Conservation (phyloP, 2,329 filamentous ascomycete species). For the Colletotrichum orchidophilum region DNA sequence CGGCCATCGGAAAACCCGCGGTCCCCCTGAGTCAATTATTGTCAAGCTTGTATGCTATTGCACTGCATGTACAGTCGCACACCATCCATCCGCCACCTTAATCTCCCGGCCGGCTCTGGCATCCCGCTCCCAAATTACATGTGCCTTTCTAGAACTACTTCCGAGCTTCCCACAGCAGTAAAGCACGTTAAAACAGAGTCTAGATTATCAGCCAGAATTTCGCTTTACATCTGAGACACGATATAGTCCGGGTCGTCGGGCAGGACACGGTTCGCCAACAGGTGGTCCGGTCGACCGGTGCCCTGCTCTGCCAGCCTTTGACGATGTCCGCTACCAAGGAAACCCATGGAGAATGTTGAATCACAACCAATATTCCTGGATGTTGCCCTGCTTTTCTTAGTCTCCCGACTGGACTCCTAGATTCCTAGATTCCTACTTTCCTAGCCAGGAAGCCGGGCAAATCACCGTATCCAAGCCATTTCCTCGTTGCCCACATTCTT, state of each 20-base stretch:
- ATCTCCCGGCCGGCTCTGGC: background rate
- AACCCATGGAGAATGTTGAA: slow-evolving; percentile 13
- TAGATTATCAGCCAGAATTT: background rate
- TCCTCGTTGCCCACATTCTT: slow-evolving; percentile 5
- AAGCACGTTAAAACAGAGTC: background rate
- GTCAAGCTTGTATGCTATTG: slow-evolving; percentile 1
- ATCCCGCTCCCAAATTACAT: background rate
- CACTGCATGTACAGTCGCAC: background rate
- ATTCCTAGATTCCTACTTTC: background rate
- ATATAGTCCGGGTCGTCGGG: slow-evolving; percentile 15
- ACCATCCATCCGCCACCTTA: background rate
- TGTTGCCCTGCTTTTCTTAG: background rate
- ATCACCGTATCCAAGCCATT: background rate
- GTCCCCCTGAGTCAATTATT: background rate
- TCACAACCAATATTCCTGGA: slow-evolving; percentile 17
- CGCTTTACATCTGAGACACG: background rate
- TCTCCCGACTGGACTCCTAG: background rate
- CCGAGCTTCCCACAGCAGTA: background rate
- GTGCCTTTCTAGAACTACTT: background rate
- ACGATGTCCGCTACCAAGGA: slow-evolving; percentile 4
- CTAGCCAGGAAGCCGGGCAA: background rate
- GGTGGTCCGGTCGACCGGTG: slow-evolving; percentile 1
- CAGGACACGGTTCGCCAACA: slow-evolving; percentile 28
- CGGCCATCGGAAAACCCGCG: background rate
- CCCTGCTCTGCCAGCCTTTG: slow-evolving; percentile 17